Percentiles rank a stretch among this genome's conserved stretches.
These are phyloP conservation scores for Eleusine coracana DNA, from an alignment of 176 grass and related monocot species.

Conservation along the genomic window DNA sequence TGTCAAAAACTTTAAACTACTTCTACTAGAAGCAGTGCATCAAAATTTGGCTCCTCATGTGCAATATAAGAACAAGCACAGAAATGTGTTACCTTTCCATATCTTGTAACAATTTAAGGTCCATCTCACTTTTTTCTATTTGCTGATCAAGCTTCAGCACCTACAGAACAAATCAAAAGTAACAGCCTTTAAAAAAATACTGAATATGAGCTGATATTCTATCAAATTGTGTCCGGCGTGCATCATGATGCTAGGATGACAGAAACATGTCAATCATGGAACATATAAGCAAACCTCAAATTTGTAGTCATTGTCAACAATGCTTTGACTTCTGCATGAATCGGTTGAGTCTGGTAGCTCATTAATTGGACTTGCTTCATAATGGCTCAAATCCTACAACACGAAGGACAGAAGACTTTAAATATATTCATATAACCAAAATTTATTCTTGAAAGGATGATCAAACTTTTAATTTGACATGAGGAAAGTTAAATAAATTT, in stretches of 20 bases:
- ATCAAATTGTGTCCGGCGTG: not conserved
- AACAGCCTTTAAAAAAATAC: not conserved
- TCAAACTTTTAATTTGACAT: not conserved
- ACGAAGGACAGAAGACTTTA: slow-evolving; percentile 23
- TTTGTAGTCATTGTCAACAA: slow-evolving; percentile 35
- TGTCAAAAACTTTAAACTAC: slow-evolving; percentile 2
- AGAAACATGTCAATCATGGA: not conserved
- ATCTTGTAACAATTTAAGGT: slow-evolving; percentile 56
- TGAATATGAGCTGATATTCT: not conserved
- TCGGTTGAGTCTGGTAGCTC: slow-evolving; percentile 22
- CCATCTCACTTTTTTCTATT: slow-evolving; percentile 45
- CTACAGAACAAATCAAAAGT: not conserved
- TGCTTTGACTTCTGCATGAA: slow-evolving; percentile 29
- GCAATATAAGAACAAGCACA: slow-evolving; percentile 12
- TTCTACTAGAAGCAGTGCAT: not conserved
- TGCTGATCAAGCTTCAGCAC: not conserved
- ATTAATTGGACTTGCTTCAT: slow-evolving; percentile 30
- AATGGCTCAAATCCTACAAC: slow-evolving; percentile 36
- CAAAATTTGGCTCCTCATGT: slow-evolving; percentile 14
- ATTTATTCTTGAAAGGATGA: not conserved
- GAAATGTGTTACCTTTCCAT: slow-evolving; percentile 58
- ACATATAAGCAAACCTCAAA: slow-evolving; percentile 54
- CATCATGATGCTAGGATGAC: slow-evolving; percentile 2
- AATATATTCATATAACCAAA: slow-evolving; percentile 1
- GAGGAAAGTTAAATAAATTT: not conserved